These are phyloP conservation scores for Bonia amplexicaulis DNA, from an alignment of 176 grass and related monocot species.

Conservation along the genomic window DNA sequence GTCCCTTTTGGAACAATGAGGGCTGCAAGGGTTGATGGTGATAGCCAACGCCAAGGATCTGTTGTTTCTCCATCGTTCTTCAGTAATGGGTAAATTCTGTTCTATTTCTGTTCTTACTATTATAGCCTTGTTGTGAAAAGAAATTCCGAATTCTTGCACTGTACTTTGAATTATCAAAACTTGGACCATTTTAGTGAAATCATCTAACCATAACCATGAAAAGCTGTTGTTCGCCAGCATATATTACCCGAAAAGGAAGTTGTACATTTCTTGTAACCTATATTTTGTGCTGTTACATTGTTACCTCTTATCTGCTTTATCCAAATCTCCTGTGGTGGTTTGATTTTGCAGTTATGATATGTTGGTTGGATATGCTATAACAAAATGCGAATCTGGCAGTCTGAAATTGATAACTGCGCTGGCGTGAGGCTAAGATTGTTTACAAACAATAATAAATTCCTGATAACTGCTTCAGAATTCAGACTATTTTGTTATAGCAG, in stretches of 20 bases:
- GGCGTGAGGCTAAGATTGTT: background rate
- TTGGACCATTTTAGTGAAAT: background rate
- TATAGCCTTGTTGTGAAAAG: background rate
- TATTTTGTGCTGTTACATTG: background rate
- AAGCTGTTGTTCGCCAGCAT: background rate
- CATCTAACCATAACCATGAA: conserved; percentile 1
- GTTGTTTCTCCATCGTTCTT: conserved; percentile 51
- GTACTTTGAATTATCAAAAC: background rate
- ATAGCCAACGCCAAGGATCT: conserved; percentile 40
- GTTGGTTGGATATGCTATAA: background rate
- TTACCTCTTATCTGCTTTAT: background rate
- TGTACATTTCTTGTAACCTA: background rate
- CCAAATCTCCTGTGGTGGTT: background rate
- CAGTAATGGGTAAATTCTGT: conserved; percentile 51
- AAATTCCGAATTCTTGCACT: background rate
- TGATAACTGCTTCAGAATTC: background rate
- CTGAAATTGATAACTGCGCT: background rate
- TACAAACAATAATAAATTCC: background rate
- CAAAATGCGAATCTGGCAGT: background rate
- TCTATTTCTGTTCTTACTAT: background rate
- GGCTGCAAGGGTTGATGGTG: conserved; percentile 46
- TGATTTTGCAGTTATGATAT: background rate
- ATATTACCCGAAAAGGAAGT: background rate
- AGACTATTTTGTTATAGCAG: background rate
- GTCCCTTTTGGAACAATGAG: conserved; percentile 55